Evolutionary conservation across 2,329 filamentous ascomycete species (phyloP), one percentile per base, ranked within the genome.

Genomic region (Aspergillus sp.): DNA sequence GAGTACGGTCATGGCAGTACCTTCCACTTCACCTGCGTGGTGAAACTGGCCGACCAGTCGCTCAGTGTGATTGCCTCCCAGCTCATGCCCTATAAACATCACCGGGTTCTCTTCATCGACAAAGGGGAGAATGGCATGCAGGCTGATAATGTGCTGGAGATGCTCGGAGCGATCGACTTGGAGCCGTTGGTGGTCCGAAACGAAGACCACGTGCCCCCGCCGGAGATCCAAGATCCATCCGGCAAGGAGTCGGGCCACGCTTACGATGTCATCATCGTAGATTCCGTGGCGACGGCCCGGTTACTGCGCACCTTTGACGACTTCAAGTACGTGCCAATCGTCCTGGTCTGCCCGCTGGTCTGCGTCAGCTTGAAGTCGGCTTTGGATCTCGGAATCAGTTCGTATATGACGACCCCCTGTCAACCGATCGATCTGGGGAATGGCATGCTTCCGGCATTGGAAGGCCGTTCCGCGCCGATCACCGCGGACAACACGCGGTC

Each of bases 401-500:
- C 90, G 43, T 97, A 96, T 69, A 96, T 97, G 89, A 97, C 93
- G 2, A 95, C 89, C 10, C 93, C 93, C 6, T 97, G 93, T 70
- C 80, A 91, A 60, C 81, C 91, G 4, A 94, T 96, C 52, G 93
- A 98, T 66, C 74, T 98, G 48, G 90, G 89, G 50, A 97, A 97
- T 61, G 91, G 90, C 55, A 90, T 98, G 79, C 86, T 97, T 12
- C 93, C 93, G 5, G 93, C 93, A 3, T 75, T 98, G 27, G 93
- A 97, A 70, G 94, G 94, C 58, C 80, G 91, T 45, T 90, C 91
- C 4, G 93, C 90, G 8, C 91, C 91, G 1, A 87, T 88, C 8
- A 82, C 94, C 44, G 88, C 90, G 2, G 91, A 97, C 63, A 93
- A 94, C 65, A 94, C 89, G 8, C 89, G 89, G 63, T 95, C 90